A percentile compares a stretch with the other conserved stretches of the same genome.
phyloP scores from a whole-genome alignment of 768 basidiomycete species.

The Sistotremastrum niveocremeum region DNA sequence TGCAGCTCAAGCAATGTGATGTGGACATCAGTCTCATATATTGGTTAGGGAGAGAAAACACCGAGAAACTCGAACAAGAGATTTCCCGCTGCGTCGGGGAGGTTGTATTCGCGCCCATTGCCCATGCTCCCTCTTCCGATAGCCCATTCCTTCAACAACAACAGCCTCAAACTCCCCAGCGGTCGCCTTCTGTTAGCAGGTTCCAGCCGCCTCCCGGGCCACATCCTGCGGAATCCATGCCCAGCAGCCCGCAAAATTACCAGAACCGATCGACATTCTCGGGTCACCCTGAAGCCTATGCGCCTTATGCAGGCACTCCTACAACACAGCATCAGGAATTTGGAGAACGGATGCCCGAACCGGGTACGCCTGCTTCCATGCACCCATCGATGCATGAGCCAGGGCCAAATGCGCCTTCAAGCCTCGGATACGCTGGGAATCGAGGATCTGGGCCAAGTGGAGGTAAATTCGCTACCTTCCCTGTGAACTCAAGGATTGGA shows the following conservation, averaged over 20 bases:
- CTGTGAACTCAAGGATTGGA: conserved; percentile 17
- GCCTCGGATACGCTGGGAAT: background rate
- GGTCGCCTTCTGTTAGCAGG: background rate
- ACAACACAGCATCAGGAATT: background rate
- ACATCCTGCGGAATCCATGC: conserved; percentile 29
- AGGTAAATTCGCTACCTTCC: conserved; percentile 57
- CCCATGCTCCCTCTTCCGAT: background rate
- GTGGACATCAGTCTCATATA: too few species aligned
- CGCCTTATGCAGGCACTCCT: too few species aligned
- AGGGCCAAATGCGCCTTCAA: conserved; percentile 4
- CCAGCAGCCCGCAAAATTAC: background rate
- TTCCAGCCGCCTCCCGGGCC: conserved; percentile 20
- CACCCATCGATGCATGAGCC: conserved; percentile 7
- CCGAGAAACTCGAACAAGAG: conserved; percentile 48
- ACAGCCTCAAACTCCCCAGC: background rate
- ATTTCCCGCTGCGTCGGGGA: conserved; percentile 26
- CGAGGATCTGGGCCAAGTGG: conserved; percentile 13
- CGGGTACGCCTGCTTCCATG: background rate
- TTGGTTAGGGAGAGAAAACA: conserved; percentile 37
- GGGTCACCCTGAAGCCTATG: background rate
- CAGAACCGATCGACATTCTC: background rate
- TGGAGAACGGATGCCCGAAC: background rate
- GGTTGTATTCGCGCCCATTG: conserved; percentile 4
- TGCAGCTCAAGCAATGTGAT: too few species aligned
- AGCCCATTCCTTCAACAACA: background rate